phyloP scores from a whole-genome alignment of 306 rosid genomes.

The Dalbergia cochinchinensis region DNA sequence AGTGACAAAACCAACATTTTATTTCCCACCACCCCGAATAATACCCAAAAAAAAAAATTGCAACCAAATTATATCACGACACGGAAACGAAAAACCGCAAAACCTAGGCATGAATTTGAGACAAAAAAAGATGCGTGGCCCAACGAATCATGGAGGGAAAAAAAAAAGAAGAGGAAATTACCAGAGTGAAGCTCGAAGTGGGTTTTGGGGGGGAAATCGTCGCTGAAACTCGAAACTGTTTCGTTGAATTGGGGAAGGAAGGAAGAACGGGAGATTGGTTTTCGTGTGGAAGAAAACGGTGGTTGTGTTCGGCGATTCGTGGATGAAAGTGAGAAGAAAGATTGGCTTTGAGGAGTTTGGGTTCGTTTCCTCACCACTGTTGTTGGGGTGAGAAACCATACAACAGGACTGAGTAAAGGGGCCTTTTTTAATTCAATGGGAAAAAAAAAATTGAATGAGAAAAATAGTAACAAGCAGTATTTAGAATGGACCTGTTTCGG shows the following conservation, averaged over 20 bases:
- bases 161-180: slow-evolving; percentile 30
- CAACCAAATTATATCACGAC: slow-evolving; percentile 8
- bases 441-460: no score
- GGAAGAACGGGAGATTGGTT: neutral
- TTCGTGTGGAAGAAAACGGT: neutral
- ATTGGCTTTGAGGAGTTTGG: neutral
- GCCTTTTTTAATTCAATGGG: no score
- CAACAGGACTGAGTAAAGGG: neutral
- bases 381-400: neutral
- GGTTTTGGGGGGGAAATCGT: neutral
- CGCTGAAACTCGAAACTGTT: neutral
- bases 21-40: neutral
- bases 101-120: neutral
- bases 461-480: no score
- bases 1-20: neutral
- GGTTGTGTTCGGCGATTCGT: neutral
- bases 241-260: neutral
- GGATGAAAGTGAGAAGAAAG: neutral
- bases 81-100: neutral
- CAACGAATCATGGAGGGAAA: neutral
- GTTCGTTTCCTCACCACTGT: slow-evolving; percentile 13
- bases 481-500: no score
- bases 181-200: slow-evolving; percentile 21
- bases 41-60: neutral
- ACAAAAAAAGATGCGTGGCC: neutral